Evolutionary conservation across 495 filamentous ascomycete genomes (phyloP).

Genomic region (Penicillium odoratum): DNA sequence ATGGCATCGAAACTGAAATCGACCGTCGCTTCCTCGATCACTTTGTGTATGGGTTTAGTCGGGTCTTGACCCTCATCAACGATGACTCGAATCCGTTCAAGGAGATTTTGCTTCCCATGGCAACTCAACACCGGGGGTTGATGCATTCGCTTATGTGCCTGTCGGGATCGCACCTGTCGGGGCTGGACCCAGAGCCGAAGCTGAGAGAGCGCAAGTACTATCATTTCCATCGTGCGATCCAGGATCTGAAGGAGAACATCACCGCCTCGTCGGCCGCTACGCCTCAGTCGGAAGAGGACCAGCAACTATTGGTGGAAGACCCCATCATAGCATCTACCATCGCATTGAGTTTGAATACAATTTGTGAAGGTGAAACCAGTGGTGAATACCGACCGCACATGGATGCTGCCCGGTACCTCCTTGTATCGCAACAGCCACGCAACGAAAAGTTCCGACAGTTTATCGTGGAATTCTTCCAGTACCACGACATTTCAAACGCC

Average conservation of each 20-base stretch:
- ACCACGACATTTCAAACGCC: conserved; percentile 81
- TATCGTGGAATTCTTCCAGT: conserved; percentile 91
- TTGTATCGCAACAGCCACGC: conserved; percentile 57
- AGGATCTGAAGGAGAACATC: conserved; percentile 48
- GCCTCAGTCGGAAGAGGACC: conserved; percentile 21
- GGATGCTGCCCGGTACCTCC: conserved; percentile 69
- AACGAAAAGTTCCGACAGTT: conserved; percentile 73
- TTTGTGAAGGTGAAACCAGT: conserved; percentile 72
- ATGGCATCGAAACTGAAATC: conserved; percentile 81
- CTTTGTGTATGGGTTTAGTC: conserved; percentile 77
- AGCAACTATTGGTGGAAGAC: conserved; percentile 48
- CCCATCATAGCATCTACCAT: conserved; percentile 77
- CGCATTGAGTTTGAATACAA: conserved; percentile 76
- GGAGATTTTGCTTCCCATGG: conserved; percentile 83
- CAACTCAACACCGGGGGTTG: conserved; percentile 75
- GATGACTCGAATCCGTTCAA: conserved; percentile 88
- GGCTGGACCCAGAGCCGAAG: conserved; percentile 46
- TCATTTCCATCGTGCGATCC: conserved; percentile 49
- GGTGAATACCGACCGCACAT: conserved; percentile 84
- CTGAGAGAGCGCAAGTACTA: conserved; percentile 48
- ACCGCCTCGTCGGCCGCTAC: conserved; percentile 31
- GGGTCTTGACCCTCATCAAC: conserved; percentile 78
- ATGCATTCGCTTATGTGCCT: conserved; percentile 93
- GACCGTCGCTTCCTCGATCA: conserved; percentile 85
- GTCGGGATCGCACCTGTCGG: conserved; percentile 74